Evolutionary conservation across 1,284 basidiomycete species (phyloP), one percentile per base, ranked within the genome.

Genomic region (Sanghuangporus baumii): DNA sequence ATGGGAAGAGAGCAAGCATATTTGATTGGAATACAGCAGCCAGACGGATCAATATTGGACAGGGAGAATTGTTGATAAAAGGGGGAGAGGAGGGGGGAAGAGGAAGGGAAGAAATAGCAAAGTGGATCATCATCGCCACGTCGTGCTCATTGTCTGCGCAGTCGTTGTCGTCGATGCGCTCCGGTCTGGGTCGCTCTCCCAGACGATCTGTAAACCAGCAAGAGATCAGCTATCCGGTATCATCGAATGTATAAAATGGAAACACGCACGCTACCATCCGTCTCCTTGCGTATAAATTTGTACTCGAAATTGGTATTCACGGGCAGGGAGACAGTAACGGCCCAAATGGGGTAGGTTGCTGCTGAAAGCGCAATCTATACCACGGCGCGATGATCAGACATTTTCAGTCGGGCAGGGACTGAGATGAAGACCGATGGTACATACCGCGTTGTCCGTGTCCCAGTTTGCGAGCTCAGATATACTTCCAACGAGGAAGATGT

Each of bases 121-220:
- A 41, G 40, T 41, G 40, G 40, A n/a, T 41, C 40, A 7, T 9
- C 6, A 73, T 57, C 71, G 60, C 73, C 73, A 74, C 2, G 69
- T 62, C 41, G 65, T 66, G 26, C 64, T 66, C 12, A 70, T 41
- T 5, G 76, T 80, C 66, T 78, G 76, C 2, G 78, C 81, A 0
- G 76, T 77, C 1, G 74, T 54, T 26, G 72, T 74, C 2, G 78
- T 75, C 7, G 78, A 82, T 8, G 72, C 76, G 55, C 76, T 74
- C 37, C 83, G 75, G 67, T 86, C 84, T 0, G 84, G 82, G 66
- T 84, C 83, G 0, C 81, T 81, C 68, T 85, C 84, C 84, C 83
- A 81, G 6, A 71, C 70, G 47, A 79, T 67, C 77, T 78, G 64
- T 14, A 34, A 55, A 36, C 26, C 23, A 23, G 18, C 50, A 26